Evolutionary conservation across 805 yeast species (phyloP).

Genomic region (Metschnikowia matae): DNA sequence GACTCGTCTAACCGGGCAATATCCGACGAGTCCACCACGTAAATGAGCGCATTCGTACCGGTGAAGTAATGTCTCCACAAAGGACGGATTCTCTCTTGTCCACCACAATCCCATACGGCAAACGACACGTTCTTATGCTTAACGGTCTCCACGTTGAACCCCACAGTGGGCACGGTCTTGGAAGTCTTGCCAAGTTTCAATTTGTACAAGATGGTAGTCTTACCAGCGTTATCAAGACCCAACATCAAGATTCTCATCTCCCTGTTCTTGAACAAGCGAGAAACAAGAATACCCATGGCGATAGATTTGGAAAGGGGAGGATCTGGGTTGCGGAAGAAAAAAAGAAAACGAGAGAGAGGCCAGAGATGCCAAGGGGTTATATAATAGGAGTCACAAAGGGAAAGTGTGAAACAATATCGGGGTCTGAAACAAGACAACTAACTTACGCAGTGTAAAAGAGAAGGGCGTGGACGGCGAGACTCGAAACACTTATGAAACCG

Average conservation of each 20-base stretch:
- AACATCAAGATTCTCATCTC: conserved; percentile 95
- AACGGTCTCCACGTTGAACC: conserved; percentile 87
- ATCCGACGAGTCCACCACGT: conserved; percentile 85
- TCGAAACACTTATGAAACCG: not conserved
- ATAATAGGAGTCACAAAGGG: not conserved
- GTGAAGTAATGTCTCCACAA: conserved; percentile 95
- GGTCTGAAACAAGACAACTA: not conserved
- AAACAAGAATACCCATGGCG: conserved; percentile 17
- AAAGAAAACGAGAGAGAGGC: not conserved
- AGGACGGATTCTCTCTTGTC: conserved; percentile 88
- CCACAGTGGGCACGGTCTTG: conserved; percentile 83
- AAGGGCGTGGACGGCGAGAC: not conserved
- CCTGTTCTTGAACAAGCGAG: conserved; percentile 62
- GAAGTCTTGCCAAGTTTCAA: conserved; percentile 69
- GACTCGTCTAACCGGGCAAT: conserved; percentile 69
- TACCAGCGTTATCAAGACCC: conserved; percentile 91
- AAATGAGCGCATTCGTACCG: conserved; percentile 87
- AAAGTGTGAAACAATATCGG: not conserved
- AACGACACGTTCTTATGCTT: conserved; percentile 76
- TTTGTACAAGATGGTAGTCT: conserved; percentile 82
- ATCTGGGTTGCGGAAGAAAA: not conserved
- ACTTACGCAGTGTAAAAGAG: not conserved
- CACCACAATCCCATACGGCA: conserved; percentile 95
- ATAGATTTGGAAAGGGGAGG: not conserved
- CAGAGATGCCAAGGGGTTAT: not conserved